phyloP scores from a whole-genome alignment of 1,139 yeast species.

The Candida sp. region DNA sequence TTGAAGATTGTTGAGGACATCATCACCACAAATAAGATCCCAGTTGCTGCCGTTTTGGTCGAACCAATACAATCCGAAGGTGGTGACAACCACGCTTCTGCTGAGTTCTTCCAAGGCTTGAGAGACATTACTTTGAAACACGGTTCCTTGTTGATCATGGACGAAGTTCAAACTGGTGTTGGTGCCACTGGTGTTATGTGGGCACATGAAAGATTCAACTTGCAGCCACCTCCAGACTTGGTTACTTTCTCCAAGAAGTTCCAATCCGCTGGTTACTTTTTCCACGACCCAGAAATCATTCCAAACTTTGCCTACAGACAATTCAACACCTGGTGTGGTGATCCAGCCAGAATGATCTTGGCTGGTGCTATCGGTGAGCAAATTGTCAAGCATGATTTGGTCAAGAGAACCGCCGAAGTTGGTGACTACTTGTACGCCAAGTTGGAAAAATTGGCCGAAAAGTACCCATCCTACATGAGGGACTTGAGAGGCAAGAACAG shows the following conservation, averaged over 20 bases:
- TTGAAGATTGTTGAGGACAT: constrained; percentile 60
- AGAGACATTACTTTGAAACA: constrained; percentile 72
- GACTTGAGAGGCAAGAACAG: constrained; percentile 76
- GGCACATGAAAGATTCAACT: constrained; percentile 86
- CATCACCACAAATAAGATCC: constrained; percentile 59
- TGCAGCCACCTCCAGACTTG: constrained; percentile 76
- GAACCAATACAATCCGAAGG: constrained; percentile 91
- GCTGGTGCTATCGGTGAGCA: constrained; percentile 74
- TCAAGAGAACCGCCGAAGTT: constrained; percentile 55
- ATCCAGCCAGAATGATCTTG: constrained; percentile 77
- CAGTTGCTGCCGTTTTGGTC: constrained; percentile 76
- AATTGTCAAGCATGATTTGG: constrained; percentile 61
- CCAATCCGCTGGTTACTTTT: constrained; percentile 87
- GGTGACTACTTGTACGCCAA: constrained; percentile 65
- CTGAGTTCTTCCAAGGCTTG: constrained; percentile 76
- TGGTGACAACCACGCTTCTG: constrained; percentile 85
- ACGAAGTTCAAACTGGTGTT: constrained; percentile 89
- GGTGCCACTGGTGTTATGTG: constrained; percentile 86
- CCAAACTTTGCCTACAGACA: constrained; percentile 81
- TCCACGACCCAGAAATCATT: constrained; percentile 68
- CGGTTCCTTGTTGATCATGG: constrained; percentile 73
- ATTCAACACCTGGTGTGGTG: constrained; percentile 94
- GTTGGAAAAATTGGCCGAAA: constrained; percentile 52
- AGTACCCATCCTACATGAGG: constrained; percentile 53
- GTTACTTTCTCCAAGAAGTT: constrained; percentile 87